These are phyloP conservation scores for Ceratobasidium sp. DNA, from an alignment of 1,284 basidiomycete species.

Conservation along the genomic window DNA sequence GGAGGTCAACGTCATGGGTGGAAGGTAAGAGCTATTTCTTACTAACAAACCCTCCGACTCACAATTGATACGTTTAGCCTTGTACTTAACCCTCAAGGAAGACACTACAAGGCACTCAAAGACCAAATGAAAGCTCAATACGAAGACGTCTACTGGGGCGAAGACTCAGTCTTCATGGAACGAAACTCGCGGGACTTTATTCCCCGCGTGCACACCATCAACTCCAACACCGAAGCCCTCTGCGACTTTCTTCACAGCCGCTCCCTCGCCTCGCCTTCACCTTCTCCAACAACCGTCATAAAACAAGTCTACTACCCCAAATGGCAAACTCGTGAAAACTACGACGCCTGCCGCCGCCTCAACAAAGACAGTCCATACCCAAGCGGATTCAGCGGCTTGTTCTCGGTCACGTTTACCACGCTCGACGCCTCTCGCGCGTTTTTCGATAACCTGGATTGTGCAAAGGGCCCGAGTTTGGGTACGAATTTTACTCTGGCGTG, in stretches of 20 bases:
- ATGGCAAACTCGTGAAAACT: slow-evolving; percentile 82
- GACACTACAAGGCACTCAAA: slow-evolving; percentile 78
- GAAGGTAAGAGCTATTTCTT: slow-evolving; percentile 71
- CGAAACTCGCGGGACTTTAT: slow-evolving; percentile 96
- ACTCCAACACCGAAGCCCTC: slow-evolving; percentile 85
- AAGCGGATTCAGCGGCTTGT: slow-evolving; percentile 92
- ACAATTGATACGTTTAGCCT: slow-evolving; percentile 66
- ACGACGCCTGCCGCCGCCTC: slow-evolving; percentile 70
- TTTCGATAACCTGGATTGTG: slow-evolving; percentile 86
- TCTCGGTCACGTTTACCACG: slow-evolving; percentile 90
- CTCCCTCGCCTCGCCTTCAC: slow-evolving; percentile 59
- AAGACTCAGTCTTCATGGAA: slow-evolving; percentile 97
- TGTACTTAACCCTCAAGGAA: slow-evolving; percentile 85
- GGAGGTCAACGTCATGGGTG: slow-evolving; percentile 97
- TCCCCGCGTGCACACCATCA: slow-evolving; percentile 81
- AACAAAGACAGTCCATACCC: slow-evolving; percentile 46
- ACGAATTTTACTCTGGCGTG: slow-evolving; percentile 97
- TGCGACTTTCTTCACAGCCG: slow-evolving; percentile 82
- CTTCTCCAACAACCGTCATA: slow-evolving; percentile 64
- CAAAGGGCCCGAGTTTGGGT: slow-evolving; percentile 94
- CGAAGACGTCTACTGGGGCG: slow-evolving; percentile 91
- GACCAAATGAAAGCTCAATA: slow-evolving; percentile 72
- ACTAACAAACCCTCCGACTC: neutral
- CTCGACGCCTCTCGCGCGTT: slow-evolving; percentile 81
- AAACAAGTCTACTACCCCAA: slow-evolving; percentile 94